Evolutionary conservation across 1,139 yeast genomes (phyloP), one percentile per base, ranked within the genome.

Genomic region (Suhomyces kunorum): DNA sequence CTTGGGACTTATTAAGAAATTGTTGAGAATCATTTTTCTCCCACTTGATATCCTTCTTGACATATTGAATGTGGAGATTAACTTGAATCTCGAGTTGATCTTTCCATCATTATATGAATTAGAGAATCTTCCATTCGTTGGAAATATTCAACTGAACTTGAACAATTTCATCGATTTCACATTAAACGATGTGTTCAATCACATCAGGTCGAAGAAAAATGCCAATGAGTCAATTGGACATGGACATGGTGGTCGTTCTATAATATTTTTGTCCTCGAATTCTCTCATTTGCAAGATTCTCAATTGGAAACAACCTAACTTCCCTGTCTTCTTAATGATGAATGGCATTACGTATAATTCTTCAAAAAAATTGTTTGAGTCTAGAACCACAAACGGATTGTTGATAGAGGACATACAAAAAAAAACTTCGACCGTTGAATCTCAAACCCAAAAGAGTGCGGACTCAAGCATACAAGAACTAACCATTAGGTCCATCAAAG

Each of bases 231-330:
- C 32, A 8, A 24, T 15, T 16, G 42, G 34, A 9, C 11, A 28
- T 9, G 17, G 32, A 8, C 37, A 33, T 26, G 66, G 70, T 24
- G 67, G 70, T 23, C 70, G 95, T 43, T 81, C 92, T 0, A 68
- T 92, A 25, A 81, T 90, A 6, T 86, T 92, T 61, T 79, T 95
- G 13, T 87, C 97, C 0, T 80, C 88, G 36, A 89, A 89, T 61
- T 86, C 96, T 23, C 78, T 83, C 36, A 87, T 89, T 14, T 92
- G 98, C 63, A 88, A 96, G 14, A 86, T 88, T 36, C 70, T 92
- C 51, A 92, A 92, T 62, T 92, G 98, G 98, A 92, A 92, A 63
- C 98, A 92, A 64, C 98, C 98, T 5, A 92, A 90, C 61, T 92
- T 86, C 64, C 97, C 98, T 0, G 98, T 92, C 1, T 83, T 92